Evolutionary conservation across 768 basidiomycete genomes (phyloP).

Genomic region (Xerocomellus intermedius): DNA sequence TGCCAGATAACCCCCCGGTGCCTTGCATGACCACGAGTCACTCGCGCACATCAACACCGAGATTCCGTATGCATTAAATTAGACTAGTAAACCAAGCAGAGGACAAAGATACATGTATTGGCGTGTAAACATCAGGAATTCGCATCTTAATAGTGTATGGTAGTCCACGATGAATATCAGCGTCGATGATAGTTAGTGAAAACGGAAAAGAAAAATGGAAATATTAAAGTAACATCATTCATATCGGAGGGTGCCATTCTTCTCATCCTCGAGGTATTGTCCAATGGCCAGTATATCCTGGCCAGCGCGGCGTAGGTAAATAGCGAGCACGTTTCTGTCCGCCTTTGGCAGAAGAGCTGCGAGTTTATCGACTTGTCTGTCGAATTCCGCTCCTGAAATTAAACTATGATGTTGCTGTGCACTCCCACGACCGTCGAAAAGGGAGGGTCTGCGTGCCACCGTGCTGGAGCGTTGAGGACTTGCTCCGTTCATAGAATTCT

Average conservation of each 20-base stretch:
- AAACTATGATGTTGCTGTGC: neutral
- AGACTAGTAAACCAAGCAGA: constrained; percentile 13
- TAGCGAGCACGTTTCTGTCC: constrained; percentile 61
- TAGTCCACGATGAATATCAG: constrained; percentile 17
- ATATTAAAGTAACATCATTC: constrained; percentile 23
- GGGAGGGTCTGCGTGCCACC: constrained; percentile 28
- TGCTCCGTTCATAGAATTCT: constrained; percentile 17
- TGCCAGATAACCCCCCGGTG: constrained; percentile 25
- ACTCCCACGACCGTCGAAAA: constrained; percentile 26
- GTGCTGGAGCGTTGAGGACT: constrained; percentile 33
- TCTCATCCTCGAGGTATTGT: constrained; percentile 82
- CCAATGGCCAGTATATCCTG: constrained; percentile 85
- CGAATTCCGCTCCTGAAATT: constrained; percentile 48
- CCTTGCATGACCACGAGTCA: neutral
- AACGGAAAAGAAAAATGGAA: constrained; percentile 1
- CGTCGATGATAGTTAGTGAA: constrained; percentile 8
- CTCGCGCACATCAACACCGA: neutral
- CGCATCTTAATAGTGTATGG: constrained; percentile 4
- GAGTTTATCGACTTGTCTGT: constrained; percentile 68
- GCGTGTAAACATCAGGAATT: constrained; percentile 4
- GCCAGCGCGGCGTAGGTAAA: constrained; percentile 71
- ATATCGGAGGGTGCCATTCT: constrained; percentile 59
- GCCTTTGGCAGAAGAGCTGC: constrained; percentile 71
- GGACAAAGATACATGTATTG: constrained; percentile 25
- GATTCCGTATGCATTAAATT: constrained; percentile 14